A percentile compares a stretch with the other conserved stretches of the same genome.
phyloP scores from a whole-genome alignment of 768 basidiomycete species.

The Trametes cubensis region DNA sequence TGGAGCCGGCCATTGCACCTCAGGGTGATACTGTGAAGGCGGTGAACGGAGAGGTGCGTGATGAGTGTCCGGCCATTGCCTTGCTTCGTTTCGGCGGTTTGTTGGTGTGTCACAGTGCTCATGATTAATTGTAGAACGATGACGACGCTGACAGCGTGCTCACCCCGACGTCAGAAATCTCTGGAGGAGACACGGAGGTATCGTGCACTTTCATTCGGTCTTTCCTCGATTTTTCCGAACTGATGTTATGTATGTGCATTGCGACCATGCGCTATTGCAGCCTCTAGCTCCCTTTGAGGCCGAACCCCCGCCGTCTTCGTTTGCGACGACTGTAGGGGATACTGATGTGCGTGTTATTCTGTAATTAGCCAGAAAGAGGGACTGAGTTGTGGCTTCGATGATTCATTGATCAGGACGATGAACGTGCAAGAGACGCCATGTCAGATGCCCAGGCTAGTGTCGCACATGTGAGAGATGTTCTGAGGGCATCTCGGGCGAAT shows the following conservation, averaged over 20 bases:
- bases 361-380: no score
- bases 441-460: neutral
- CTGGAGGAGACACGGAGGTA: constrained; percentile 26
- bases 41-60: constrained; percentile 11
- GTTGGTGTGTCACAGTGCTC: constrained; percentile 1
- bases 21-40: neutral
- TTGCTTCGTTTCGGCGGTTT: neutral
- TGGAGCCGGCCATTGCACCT: neutral
- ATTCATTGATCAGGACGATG: constrained; percentile 10
- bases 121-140: constrained; percentile 5
- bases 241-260: no score
- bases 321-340: constrained; percentile 14
- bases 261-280: constrained; percentile 5
- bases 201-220: neutral
- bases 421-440: neutral
- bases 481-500: neutral
- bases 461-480: neutral
- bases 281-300: constrained; percentile 22
- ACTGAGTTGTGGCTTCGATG: no score
- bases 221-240: no score
- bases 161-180: constrained; percentile 15
- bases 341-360: constrained; percentile 18
- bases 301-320: constrained; percentile 31
- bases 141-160: constrained; percentile 21
- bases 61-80: neutral